Percentiles rank a stretch among this genome's conserved stretches.
Conservation (phyloP, 345 rosid species). For the Syzygium jambos region DNA sequence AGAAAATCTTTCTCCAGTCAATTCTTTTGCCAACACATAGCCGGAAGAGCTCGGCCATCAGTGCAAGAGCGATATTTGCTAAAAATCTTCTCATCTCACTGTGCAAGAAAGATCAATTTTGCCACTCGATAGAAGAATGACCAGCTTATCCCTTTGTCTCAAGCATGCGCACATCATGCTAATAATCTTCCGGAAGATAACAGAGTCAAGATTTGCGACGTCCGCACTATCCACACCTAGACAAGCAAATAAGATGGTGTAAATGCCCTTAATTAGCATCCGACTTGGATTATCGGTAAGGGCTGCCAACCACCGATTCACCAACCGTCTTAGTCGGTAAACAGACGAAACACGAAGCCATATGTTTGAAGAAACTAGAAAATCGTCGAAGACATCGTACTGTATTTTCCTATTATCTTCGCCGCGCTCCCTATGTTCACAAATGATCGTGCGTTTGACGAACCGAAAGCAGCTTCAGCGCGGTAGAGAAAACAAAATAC, state of each 20-base stretch:
- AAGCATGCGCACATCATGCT: neutral
- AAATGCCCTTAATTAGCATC: neutral
- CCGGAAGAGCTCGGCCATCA: conserved; percentile 15
- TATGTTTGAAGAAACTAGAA: neutral
- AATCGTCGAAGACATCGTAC: neutral
- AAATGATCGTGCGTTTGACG: neutral
- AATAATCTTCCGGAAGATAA: neutral
- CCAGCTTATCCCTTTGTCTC: neutral
- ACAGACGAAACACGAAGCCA: neutral
- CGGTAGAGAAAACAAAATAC: neutral
- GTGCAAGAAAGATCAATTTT: neutral
- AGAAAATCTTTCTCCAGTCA: conserved; percentile 46
- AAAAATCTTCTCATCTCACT: neutral
- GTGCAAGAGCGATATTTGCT: neutral
- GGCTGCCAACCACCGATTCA: neutral
- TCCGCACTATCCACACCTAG: neutral
- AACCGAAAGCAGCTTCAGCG: neutral
- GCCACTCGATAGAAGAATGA: neutral
- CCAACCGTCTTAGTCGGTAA: neutral
- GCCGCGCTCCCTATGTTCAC: neutral
- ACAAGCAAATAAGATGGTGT: neutral
- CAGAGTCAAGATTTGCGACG: neutral
- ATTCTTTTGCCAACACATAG: conserved; percentile 27
- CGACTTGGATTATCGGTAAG: neutral
- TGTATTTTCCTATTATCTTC: neutral